Conservation (phyloP, 148 eudicot species). For the Camellia lanceoleosa region DNA sequence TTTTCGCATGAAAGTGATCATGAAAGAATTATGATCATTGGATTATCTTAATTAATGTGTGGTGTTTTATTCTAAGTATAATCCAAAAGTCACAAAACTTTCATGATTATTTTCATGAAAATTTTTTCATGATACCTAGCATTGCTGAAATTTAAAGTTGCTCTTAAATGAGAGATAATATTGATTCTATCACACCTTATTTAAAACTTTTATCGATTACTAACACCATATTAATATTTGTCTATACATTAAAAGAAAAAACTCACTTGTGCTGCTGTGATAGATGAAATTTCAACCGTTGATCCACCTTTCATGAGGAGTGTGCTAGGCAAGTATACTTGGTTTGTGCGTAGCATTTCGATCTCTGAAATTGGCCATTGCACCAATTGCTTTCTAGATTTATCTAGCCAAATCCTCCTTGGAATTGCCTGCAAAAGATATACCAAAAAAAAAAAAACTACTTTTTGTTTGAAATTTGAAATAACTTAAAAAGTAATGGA, state of each 20-base stretch:
- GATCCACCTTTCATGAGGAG: slow-evolving; percentile 39
- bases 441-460: neutral
- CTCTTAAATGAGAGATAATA: no score
- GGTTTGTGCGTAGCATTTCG: slow-evolving; percentile 37
- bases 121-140: no score
- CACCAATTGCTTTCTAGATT: slow-evolving; percentile 51
- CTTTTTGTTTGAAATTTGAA: neutral
- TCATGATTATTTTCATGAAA: no score
- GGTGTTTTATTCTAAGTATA: no score
- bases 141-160: no score
- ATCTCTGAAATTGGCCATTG: slow-evolving; percentile 72
- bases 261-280: slow-evolving; percentile 60
- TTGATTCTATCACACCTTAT: no score
- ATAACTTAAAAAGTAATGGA: neutral
- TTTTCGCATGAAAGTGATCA: no score
- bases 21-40: no score
- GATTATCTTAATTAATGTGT: no score
- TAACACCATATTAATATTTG: no score
- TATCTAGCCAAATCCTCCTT: slow-evolving; percentile 48
- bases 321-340: slow-evolving; percentile 16
- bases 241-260: neutral
- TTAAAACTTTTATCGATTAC: no score
- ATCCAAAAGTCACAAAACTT: no score
- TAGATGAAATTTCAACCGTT: slow-evolving; percentile 25
- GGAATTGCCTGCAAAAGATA: slow-evolving; percentile 45